Conservation (phyloP, 2,329 filamentous ascomycete species). For the Claviceps monticola region DNA sequence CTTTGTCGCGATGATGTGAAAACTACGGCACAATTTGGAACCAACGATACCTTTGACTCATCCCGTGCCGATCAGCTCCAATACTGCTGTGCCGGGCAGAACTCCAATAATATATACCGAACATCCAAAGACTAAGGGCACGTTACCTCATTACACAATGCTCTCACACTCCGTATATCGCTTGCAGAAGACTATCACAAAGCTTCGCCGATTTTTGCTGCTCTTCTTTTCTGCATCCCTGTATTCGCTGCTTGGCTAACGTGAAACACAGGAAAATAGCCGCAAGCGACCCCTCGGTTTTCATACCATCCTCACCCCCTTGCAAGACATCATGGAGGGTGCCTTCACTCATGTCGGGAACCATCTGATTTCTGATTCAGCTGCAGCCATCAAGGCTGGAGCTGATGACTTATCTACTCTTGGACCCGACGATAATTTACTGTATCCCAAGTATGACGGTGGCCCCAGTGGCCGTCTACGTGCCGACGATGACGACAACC, state of each 20-base stretch:
- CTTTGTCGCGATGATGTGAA: constrained; percentile 26
- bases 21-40: constrained; percentile 16
- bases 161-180: background rate
- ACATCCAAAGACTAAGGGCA: constrained; percentile 4
- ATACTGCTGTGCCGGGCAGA: constrained; percentile 9
- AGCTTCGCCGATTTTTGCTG: background rate
- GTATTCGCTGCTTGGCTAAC: background rate
- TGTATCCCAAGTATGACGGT: constrained; percentile 56
- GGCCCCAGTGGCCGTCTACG: constrained; percentile 46
- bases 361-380: constrained; percentile 72
- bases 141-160: background rate
- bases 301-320: constrained; percentile 5
- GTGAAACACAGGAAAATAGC: background rate
- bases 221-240: background rate
- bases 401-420: constrained; percentile 60
- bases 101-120: background rate
- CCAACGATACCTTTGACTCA: constrained; percentile 16
- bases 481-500: constrained; percentile 81
- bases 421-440: constrained; percentile 67
- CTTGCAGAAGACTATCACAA: background rate
- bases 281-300: constrained; percentile 4
- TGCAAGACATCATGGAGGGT: constrained; percentile 53
- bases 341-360: constrained; percentile 82
- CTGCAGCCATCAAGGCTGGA: constrained; percentile 74
- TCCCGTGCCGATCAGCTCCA: constrained; percentile 14